These are phyloP conservation scores for Cochlearia excelsa DNA, from an alignment of 345 rosid genomes.

Conservation along the genomic window DNA sequence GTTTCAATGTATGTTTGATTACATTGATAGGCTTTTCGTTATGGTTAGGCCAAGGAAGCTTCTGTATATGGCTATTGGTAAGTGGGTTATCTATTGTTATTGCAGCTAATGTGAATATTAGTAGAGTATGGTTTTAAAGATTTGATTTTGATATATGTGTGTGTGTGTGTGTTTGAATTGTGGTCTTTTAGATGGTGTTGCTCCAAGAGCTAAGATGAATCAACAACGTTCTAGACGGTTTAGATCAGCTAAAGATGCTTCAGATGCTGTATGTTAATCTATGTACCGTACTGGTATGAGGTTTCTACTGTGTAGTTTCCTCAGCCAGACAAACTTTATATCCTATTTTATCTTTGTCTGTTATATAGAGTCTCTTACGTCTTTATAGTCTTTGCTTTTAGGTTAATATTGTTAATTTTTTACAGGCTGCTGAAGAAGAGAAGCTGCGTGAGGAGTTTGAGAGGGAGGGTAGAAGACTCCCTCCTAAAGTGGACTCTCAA, in stretches of 20 bases:
- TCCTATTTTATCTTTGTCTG: background rate
- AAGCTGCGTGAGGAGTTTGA: constrained; percentile 73
- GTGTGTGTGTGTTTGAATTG: constrained; percentile 23
- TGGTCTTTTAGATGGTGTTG: constrained; percentile 77
- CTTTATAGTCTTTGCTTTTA: background rate
- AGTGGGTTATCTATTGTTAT: constrained; percentile 19
- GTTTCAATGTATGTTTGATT: constrained; percentile 87
- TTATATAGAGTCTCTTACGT: background rate
- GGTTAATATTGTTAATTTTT: constrained; percentile 22
- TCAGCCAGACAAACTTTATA: constrained; percentile 23
- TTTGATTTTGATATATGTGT: background rate
- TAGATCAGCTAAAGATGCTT: constrained; percentile 94
- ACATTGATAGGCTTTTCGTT: constrained; percentile 90
- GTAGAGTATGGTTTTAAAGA: background rate
- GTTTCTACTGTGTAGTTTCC: constrained; percentile 35
- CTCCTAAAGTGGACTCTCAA: constrained; percentile 67
- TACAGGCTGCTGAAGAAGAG: constrained; percentile 84
- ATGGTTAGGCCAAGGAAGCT: constrained; percentile 95
- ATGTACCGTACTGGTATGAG: constrained; percentile 27
- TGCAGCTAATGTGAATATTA: background rate
- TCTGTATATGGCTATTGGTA: constrained; percentile 93
- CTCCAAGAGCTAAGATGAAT: constrained; percentile 99
- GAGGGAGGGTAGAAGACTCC: constrained; percentile 77
- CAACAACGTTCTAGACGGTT: constrained; percentile 96
- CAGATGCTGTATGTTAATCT: constrained; percentile 67